These are phyloP conservation scores for Kluyveromyces aestuarii DNA, from an alignment of 805 yeast genomes.

Conservation along the genomic window DNA sequence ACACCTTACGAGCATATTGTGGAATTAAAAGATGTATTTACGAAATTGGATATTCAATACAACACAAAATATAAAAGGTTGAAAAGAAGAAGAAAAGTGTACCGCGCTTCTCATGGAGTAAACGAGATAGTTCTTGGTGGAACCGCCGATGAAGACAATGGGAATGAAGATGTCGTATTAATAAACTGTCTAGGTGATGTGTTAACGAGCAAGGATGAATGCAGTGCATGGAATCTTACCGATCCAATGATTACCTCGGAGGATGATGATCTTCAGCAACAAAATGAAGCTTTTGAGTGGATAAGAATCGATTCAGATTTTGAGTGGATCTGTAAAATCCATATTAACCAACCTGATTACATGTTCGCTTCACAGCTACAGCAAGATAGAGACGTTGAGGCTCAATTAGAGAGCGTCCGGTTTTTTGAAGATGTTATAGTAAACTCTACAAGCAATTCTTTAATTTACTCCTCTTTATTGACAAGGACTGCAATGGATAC, in stretches of 20 bases:
- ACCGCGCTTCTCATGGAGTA: conserved; percentile 35
- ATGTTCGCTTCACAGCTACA: conserved; percentile 92
- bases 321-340: conserved; percentile 86
- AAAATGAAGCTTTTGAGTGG: conserved; percentile 93
- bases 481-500: conserved; percentile 74
- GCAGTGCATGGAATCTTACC: conserved; percentile 59
- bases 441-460: conserved; percentile 39
- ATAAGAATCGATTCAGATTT: conserved; percentile 93
- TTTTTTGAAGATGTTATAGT: conserved; percentile 49
- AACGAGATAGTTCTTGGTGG: conserved; percentile 4
- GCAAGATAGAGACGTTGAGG: conserved; percentile 93
- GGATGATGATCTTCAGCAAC: conserved; percentile 23
- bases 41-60: conserved; percentile 88
- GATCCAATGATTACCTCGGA: conserved; percentile 52
- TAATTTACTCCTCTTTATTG: conserved; percentile 65
- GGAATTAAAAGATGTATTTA: conserved; percentile 73
- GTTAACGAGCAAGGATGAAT: conserved; percentile 49
- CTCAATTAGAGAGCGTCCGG: conserved; percentile 76
- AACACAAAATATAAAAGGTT: conserved; percentile 85
- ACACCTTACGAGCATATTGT: conserved; percentile 98
- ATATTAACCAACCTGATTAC: conserved; percentile 83
- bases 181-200: conserved; percentile 71
- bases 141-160: conserved; percentile 11
- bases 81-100: conserved; percentile 45
- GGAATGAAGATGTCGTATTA: conserved; percentile 32